Base-by-base conservation (phyloP, 2,329 filamentous ascomycete species). In the Gaeumannomyces sp. region DNA sequence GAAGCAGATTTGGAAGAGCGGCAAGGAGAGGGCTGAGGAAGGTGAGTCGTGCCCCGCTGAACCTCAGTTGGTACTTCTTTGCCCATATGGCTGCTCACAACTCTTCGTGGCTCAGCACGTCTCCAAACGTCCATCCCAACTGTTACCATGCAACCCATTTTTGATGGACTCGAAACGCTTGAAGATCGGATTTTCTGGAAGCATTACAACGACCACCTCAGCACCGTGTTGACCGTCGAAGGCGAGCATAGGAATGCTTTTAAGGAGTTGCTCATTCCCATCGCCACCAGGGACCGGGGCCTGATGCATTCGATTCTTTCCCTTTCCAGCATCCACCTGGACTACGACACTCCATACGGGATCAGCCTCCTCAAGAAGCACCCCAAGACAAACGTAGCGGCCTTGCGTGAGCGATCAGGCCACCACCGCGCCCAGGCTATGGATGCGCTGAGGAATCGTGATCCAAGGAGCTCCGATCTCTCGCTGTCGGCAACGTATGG, bases 301-400 rank as follows among this genome's bases (percentile, higher is more conserved):
- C 80, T 97, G 63, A 96, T 97, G 92, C 93, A 97, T 74, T 95
- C 92, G 14, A 86, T 97, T 62, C 83, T 97, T 64, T 92, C 91
- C 59, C 81, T 97, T 11, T 91, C 92, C 53, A 91, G 91, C 70
- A 92, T 88, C 66, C 92, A 96, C 71, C 83, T 89, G 64, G 84
- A 89, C 73, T 82, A 82, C 67, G 79, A 82, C 5, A 83, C 84
- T 0, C 80, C 84, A 0, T 85, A 87, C 64, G 85, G 84, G 14
- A 69, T 74, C 65, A 84, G 83, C 60, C 72, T 87, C 5, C 74
- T 88, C 7, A 76, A 76, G 45, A 79, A 82, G 28, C 79, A 83
- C 67, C 78, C 81, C 3, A 76, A 77, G 50, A 80, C 84, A 13
- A 81, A 74, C 57, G 72, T 77, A 4, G 74, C 81, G 33, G 77